Evolutionary conservation across 73 alveolate species (phyloP).

Genomic region (Tetrahymena malaccensis): DNA sequence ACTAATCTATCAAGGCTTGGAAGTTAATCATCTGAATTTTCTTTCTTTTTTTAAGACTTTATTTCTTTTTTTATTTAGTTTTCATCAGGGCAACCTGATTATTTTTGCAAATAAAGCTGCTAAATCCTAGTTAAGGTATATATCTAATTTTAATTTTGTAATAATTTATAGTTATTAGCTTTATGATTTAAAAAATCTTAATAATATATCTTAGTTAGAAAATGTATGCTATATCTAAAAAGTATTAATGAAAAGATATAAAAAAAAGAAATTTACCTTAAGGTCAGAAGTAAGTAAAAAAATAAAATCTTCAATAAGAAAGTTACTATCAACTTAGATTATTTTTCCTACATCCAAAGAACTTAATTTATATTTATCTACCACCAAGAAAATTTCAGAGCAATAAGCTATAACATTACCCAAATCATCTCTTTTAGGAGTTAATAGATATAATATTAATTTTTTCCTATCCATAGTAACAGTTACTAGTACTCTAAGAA

Average conservation of each 20-base stretch:
- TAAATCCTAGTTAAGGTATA: neutral
- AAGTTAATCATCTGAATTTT: neutral
- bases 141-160: neutral
- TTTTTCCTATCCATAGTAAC: neutral
- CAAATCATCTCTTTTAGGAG: neutral
- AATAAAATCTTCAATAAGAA: neutral
- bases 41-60: neutral
- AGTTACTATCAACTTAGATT: neutral
- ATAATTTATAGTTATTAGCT: too few relatives aligned
- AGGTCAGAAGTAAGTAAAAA: neutral
- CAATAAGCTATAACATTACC: neutral
- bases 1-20: neutral
- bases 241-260: neutral
- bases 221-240: neutral
- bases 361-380: neutral
- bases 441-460: neutral
- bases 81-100: neutral
- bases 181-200: too few relatives aligned
- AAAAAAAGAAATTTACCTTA: neutral
- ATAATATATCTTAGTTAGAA: too few relatives aligned
- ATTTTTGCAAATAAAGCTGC: neutral
- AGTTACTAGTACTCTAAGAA: neutral
- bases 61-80: neutral
- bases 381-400: neutral
- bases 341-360: neutral